Evolutionary conservation across 495 filamentous ascomycete species (phyloP), one percentile per base, ranked within the genome.

Genomic region (Podospora conica): DNA sequence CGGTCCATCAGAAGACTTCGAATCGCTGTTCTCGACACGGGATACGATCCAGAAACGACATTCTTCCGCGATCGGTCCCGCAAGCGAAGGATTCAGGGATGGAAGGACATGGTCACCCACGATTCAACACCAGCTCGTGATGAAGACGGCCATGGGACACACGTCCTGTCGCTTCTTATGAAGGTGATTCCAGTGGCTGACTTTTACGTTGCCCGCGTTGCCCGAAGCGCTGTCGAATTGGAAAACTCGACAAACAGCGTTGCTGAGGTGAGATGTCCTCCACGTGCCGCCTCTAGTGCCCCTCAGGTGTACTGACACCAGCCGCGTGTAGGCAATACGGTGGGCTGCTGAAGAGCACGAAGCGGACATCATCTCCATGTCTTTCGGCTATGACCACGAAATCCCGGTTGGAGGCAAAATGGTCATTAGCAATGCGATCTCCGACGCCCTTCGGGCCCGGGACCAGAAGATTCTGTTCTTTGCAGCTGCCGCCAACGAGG

Each of bases 351-450:
- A 64, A 22, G 61, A 55, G 11, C 18, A 31, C 18, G 3, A 56
- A 21, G 61, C n/a, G 3, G 53, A 64, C 61, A 64, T 64, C 53
- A 57, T 64, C 53, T 55, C 61, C 53, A 64, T 64, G 61, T 64
- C 61, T 1, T 64, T 64, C 25, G 61, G 61, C 15, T 55, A 55
- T 29, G 53, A 56, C 15, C 22, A 29, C 22, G 61, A 64, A 56
- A 56, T 56, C 15, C 9, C 23, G 9, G 53, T 64, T 3, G 53
- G 20, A n/a, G 60, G 48, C 60, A 53, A 54, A n/a, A 3, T 7
- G 31, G 60, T 25, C 23, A 55, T 62, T 20, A 62, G 31, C 60
- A 62, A 62, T 33, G 29, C 60, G 3, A 62, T 62, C 21, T 55
- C 48, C 5, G 21, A 28, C 11, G 60, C 60, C 9, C 60, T 62